Conservation (phyloP, 352 stramenopile genomes). For the Phytopythium chamaehyphon region DNA sequence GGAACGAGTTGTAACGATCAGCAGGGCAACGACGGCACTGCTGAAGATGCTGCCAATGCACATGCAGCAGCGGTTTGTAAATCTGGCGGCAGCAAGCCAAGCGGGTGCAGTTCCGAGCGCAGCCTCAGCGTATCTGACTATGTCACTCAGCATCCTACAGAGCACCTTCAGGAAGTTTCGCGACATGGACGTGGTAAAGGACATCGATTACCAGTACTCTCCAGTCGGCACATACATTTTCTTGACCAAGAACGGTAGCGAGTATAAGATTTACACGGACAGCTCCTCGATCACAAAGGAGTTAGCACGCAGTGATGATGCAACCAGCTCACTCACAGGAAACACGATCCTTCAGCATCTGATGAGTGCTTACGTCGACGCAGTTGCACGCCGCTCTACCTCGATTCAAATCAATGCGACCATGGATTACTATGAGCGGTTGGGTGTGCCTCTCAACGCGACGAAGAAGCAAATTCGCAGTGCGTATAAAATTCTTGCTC, state of each 20-base stretch:
- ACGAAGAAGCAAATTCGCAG: slow-evolving; percentile 60
- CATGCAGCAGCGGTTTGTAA: slow-evolving; percentile 67
- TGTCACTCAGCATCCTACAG: slow-evolving; percentile 77
- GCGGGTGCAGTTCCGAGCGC: slow-evolving; percentile 25
- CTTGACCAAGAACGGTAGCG: slow-evolving; percentile 48
- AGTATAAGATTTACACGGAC: slow-evolving; percentile 54
- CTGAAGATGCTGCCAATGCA: slow-evolving; percentile 65
- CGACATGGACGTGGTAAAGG: slow-evolving; percentile 71
- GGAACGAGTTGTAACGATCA: slow-evolving; percentile 73
- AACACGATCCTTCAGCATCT: slow-evolving; percentile 80
- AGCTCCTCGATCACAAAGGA: slow-evolving; percentile 26
- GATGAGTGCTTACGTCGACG: slow-evolving; percentile 78
- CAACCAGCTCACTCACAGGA: slow-evolving; percentile 48
- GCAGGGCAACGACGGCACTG: slow-evolving; percentile 72
- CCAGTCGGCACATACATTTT: slow-evolving; percentile 80
- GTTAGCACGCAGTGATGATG: slow-evolving; percentile 47
- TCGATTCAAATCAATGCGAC: slow-evolving; percentile 77
- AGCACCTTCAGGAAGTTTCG: slow-evolving; percentile 81
- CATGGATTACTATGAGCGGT: slow-evolving; percentile 85
- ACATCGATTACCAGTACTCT: slow-evolving; percentile 70
- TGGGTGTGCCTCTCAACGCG: slow-evolving; percentile 66
- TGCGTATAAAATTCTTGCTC: slow-evolving; percentile 67
- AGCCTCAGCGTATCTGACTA: slow-evolving; percentile 70
- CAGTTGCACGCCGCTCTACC: slow-evolving; percentile 63
- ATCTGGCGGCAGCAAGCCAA: slow-evolving; percentile 23